A percentile compares a stretch with the other conserved stretches of the same genome.
These are phyloP conservation scores for Manihot esculenta DNA, from an alignment of 441 rosid species.

Conservation along the genomic window DNA sequence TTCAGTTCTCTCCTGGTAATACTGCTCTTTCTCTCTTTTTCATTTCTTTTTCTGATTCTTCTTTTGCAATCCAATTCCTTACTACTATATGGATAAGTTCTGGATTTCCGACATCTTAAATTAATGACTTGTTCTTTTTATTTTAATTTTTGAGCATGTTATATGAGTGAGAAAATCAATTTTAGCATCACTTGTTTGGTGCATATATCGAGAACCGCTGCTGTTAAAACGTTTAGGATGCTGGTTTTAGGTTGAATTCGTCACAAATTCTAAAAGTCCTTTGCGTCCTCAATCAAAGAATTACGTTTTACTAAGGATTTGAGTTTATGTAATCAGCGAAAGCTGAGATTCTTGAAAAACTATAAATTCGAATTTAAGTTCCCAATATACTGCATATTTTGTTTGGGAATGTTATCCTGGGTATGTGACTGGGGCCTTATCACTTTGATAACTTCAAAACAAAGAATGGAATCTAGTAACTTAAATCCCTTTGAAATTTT, in stretches of 20 bases:
- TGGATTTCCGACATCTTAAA: neutral
- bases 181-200: neutral
- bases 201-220: neutral
- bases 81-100: neutral
- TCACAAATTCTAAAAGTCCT: neutral
- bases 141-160: neutral
- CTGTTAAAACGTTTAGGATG: neutral
- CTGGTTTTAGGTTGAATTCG: neutral
- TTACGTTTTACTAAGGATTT: neutral
- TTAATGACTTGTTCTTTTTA: neutral
- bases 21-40: neutral
- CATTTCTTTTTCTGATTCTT: neutral
- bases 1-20: slow-evolving; percentile 44
- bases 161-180: neutral
- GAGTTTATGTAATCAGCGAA: neutral
- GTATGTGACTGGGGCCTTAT: too few species aligned
- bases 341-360: neutral
- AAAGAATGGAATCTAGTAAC: too few species aligned
- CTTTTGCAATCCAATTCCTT: neutral
- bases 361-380: neutral
- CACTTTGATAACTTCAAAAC: too few species aligned
- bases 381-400: too few species aligned
- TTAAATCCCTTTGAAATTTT: neutral
- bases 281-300: too few species aligned
- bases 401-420: too few species aligned